A percentile compares a stretch with the other conserved stretches of the same genome.
These are phyloP conservation scores for Parasarocladium wereldwijsianum DNA, from an alignment of 2,329 filamentous ascomycete species.

Conservation along the genomic window DNA sequence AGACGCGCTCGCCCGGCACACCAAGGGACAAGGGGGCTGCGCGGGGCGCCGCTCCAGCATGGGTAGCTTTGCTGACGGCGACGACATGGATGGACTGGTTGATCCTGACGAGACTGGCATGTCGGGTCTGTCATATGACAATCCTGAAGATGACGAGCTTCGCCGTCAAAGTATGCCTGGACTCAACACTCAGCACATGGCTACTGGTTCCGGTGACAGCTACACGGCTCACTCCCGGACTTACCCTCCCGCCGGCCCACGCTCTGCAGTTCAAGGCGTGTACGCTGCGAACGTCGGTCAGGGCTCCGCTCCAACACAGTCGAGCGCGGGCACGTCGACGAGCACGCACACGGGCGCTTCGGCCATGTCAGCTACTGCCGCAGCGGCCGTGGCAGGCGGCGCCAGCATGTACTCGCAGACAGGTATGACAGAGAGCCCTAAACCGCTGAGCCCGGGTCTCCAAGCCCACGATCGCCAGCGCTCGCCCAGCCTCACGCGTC, in stretches of 20 bases:
- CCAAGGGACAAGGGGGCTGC: constrained; percentile 89
- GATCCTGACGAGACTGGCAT: constrained; percentile 42
- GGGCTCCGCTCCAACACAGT: constrained; percentile 39
- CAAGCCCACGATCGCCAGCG: constrained; percentile 44
- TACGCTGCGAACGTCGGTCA: too few species aligned
- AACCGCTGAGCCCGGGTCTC: constrained; percentile 58
- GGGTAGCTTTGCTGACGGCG: constrained; percentile 66
- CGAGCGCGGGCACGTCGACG: constrained; percentile 39
- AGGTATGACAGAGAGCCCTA: constrained; percentile 74
- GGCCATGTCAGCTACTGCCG: constrained; percentile 21
- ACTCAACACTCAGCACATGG: constrained; percentile 58
- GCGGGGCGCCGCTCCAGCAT: constrained; percentile 80
- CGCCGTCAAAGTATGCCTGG: constrained; percentile 58
- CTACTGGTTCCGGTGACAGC: constrained; percentile 29
- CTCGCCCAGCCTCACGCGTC: constrained; percentile 52
- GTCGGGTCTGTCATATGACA: constrained; percentile 40
- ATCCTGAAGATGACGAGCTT: constrained; percentile 44
- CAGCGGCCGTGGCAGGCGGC: constrained; percentile 13
- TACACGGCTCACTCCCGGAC: constrained; percentile 55
- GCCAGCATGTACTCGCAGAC: constrained; percentile 55
- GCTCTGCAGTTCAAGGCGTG: constrained; percentile 31
- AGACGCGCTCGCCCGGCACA: constrained; percentile 86
- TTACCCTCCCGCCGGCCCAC: constrained; percentile 55
- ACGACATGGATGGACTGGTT: constrained; percentile 44
- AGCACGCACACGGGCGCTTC: constrained; percentile 34